Conservation (phyloP, 495 filamentous ascomycete species). For the Penicillium paradoxum region DNA sequence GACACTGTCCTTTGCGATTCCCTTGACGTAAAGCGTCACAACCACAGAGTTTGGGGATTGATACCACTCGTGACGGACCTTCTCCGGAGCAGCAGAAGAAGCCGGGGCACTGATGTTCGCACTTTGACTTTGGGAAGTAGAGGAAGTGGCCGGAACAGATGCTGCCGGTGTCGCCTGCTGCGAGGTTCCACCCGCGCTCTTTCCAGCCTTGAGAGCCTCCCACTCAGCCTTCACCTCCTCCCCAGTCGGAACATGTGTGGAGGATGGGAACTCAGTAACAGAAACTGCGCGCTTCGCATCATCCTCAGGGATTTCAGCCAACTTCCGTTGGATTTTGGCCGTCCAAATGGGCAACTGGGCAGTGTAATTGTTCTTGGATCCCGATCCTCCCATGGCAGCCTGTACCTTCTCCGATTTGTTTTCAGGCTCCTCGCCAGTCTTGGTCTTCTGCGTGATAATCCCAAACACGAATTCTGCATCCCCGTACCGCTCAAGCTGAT, state of each 20-base stretch:
- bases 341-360: constrained; percentile 54
- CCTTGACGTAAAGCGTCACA: constrained; percentile 68
- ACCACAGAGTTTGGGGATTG: constrained; percentile 62
- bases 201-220: constrained; percentile 26
- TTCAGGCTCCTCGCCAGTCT: constrained; percentile 49
- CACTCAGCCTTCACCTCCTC: constrained; percentile 33
- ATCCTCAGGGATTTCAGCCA: constrained; percentile 53
- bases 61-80: constrained; percentile 78
- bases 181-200: constrained; percentile 8
- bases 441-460: constrained; percentile 56
- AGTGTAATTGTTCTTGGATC: not conserved
- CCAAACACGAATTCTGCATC: constrained; percentile 72
- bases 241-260: constrained; percentile 45
- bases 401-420: constrained; percentile 30
- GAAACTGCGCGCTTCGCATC: constrained; percentile 54
- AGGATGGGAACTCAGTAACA: constrained; percentile 57
- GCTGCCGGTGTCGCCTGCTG: constrained; percentile 11
- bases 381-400: constrained; percentile 24
- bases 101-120: not conserved
- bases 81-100: constrained; percentile 23
- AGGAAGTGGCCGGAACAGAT: constrained; percentile 1
- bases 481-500: constrained; percentile 63
- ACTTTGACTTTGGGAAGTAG: not conserved
- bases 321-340: constrained; percentile 47
- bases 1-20: constrained; percentile 59